Evolutionary conservation across 805 yeast genomes (phyloP), one percentile per base, ranked within the genome.

Genomic region (Lipomyces kockii): DNA sequence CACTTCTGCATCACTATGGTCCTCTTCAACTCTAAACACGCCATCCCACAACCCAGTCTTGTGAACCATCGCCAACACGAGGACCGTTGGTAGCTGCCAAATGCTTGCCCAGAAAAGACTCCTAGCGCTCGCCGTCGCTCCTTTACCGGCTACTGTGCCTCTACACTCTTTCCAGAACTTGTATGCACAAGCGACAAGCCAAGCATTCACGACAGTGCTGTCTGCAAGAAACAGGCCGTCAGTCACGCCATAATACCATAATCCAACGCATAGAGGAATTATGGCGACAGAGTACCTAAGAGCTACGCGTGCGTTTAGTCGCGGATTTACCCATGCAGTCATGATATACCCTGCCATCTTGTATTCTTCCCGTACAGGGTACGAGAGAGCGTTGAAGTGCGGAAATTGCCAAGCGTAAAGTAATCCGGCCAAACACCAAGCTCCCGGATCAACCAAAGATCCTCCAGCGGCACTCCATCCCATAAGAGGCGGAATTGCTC

Each of bases 321-420:
- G 86, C 2, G 99, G 99, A 75, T 94, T 91, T 70, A 88, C 93
- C 81, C 90, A 93, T 0, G 97, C 97, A 0, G 98, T 85, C 99
- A 95, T 95, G n/a, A 92, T 92, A 78, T 95, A 95, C 0, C 99
- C 99, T 0, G 99, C 99, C 59, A 84, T 83, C 74, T 89, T 88
- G 77, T 95, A 95, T 76, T 95, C 98, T 64, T 87, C 88, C 60
- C 92, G 89, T 67, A 95, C 88, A 72, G 89, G 89, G 79, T 93
- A 97, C 62, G 96, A 89, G 59, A 95, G 84, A 0, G 98, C 86
- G 80, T 94, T 95, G 82, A 95, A 95, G 78, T 95, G 99, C 1
- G 99, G 99, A 78, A 95, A 95, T 78, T 95, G 99, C 99, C 99
- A 95, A 6, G 98, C 97, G 76, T 90, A 95, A 52, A 95, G 80